Evolutionary conservation across 345 rosid species (phyloP), one percentile per base, ranked within the genome.

Genomic region (Dipteronia dyeriana): DNA sequence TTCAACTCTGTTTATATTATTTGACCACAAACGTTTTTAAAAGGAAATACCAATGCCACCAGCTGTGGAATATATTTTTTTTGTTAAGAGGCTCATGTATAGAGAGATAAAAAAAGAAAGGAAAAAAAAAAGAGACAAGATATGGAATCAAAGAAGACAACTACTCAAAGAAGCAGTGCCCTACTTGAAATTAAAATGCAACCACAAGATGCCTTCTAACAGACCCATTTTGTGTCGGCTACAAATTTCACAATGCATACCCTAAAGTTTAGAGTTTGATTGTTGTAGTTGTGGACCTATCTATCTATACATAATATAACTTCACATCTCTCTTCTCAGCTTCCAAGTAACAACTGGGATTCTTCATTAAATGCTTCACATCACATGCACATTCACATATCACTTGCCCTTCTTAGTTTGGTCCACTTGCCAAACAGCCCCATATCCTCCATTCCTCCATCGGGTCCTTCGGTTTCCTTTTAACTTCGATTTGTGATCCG

Each of bases 111-210:
- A 53, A 4, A 53, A 3, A 4, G 0, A 16, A 14, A 49, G 0
- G 2, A 2, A 10, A 10, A 41, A 41, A 1, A 8, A 41, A 1
- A 13, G 17, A 4, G 7, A 34, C 31, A 2, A 11, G 53, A 16
- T 51, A 16, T 20, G 72, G 70, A 62, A 70, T 51, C 39, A 16
- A 29, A 38, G 57, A 64, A 65, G 69, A 68, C 65, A 61, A 70
- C 75, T 64, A 31, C 41, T 53, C 63, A 23, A 38, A 39, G 60
- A 64, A 16, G 76, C 61, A 53, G 57, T 71, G 56, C 76, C 83
- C 83, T 75, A 80, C 79, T 70, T 70, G 76, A 61, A 5, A 70
- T 45, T 66, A 75, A 75, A 66, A 62, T 20, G 16, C 64, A 63
- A 53, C 65, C 71, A 34, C 23, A 14, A 59, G 31, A 54, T 75